These are phyloP conservation scores for Sonneratia alba DNA, from an alignment of 345 rosid species.

Conservation along the genomic window DNA sequence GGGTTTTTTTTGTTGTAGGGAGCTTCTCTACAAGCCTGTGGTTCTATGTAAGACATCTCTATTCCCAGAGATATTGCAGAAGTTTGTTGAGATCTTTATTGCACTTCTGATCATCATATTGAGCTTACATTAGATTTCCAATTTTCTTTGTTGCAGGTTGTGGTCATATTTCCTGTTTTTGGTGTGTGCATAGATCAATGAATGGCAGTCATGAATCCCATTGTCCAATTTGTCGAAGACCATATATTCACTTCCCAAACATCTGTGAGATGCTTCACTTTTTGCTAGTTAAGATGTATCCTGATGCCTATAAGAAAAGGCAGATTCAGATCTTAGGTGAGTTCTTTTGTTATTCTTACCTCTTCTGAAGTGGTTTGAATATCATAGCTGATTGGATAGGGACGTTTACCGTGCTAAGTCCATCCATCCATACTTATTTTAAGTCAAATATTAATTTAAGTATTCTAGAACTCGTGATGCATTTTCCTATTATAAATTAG, in stretches of 20 bases:
- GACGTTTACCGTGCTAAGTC: not conserved
- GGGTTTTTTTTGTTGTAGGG: constrained; percentile 39
- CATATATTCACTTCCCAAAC: constrained; percentile 57
- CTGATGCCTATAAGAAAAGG: constrained; percentile 41
- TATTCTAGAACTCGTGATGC: not conserved
- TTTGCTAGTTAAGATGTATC: constrained; percentile 58
- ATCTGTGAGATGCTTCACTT: constrained; percentile 55
- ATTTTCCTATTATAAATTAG: not conserved
- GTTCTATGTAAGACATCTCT: constrained; percentile 49
- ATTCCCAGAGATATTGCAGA: not conserved
- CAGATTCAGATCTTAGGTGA: constrained; percentile 47
- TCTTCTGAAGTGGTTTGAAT: not conserved
- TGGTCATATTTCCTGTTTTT: constrained; percentile 87
- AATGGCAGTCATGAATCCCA: constrained; percentile 17
- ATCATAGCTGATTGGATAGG: not conserved
- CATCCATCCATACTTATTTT: not conserved
- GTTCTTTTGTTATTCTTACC: constrained; percentile 5
- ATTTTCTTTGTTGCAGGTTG: constrained; percentile 40
- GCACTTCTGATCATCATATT: not conserved
- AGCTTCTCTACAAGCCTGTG: constrained; percentile 77
- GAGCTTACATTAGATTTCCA: not conserved
- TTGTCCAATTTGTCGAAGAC: constrained; percentile 70
- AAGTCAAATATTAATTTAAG: not conserved
- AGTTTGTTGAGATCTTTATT: not conserved
- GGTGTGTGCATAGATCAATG: constrained; percentile 82